Conservation (phyloP, 768 basidiomycete genomes). For the Mycena sanguinolenta region DNA sequence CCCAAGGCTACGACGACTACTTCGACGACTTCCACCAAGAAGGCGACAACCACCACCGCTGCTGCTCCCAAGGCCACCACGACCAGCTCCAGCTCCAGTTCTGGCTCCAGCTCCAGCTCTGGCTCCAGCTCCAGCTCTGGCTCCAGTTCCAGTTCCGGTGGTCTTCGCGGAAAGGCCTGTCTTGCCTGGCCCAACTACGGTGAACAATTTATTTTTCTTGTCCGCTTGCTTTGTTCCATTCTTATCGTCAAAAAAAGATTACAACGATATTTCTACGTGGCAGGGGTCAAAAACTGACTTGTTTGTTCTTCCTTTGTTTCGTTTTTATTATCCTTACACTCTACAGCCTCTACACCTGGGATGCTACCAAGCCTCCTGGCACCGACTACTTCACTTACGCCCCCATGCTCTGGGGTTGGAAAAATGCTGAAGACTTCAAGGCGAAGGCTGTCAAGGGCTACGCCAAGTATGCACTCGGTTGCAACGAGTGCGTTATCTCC, state of each 20-base stretch:
- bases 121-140: too few species aligned
- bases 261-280: slow-evolving; percentile 64
- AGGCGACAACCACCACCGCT: slow-evolving; percentile 33
- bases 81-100: slow-evolving; percentile 22
- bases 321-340: not conserved
- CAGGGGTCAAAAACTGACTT: slow-evolving; percentile 55
- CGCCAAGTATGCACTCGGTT: slow-evolving; percentile 64
- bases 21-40: slow-evolving; percentile 39
- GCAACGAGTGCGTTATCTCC: slow-evolving; percentile 78
- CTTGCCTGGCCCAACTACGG: slow-evolving; percentile 77
- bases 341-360: slow-evolving; percentile 76
- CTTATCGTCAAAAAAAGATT: too few species aligned
- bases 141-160: slow-evolving; percentile 24
- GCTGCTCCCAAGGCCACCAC: slow-evolving; percentile 29
- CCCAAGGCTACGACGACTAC: slow-evolving; percentile 28
- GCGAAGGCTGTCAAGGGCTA: slow-evolving; percentile 63
- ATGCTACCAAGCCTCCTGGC: slow-evolving; percentile 58
- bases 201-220: too few species aligned
- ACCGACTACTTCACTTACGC: slow-evolving; percentile 56
- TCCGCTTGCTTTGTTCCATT: too few species aligned
- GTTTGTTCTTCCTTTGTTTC: slow-evolving; percentile 49
- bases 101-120: slow-evolving; percentile 22
- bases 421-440: slow-evolving; percentile 63
- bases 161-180: slow-evolving; percentile 54
- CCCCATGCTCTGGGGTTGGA: slow-evolving; percentile 80